These are phyloP conservation scores for Cercophora scortea DNA, from an alignment of 495 filamentous ascomycete species.

Conservation along the genomic window DNA sequence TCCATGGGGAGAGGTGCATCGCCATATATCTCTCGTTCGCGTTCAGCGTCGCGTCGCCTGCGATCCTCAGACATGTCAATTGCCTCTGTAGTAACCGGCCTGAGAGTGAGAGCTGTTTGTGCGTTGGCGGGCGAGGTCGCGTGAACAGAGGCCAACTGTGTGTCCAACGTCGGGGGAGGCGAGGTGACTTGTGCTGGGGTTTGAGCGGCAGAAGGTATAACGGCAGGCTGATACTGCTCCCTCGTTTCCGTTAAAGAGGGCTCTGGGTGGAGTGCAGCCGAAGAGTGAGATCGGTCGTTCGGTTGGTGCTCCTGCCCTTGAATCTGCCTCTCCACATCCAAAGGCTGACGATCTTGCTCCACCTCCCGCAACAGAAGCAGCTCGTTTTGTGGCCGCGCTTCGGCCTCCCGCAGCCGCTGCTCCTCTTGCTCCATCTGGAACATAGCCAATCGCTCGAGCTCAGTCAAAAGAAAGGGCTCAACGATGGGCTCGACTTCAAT, in stretches of 20 bases:
- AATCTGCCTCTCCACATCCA: neutral
- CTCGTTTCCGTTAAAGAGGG: neutral
- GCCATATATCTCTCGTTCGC: slow-evolving; percentile 48
- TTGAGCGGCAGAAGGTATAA: slow-evolving; percentile 6
- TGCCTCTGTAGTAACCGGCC: neutral
- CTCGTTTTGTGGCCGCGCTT: neutral
- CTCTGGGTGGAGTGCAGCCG: neutral
- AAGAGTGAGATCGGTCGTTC: no score
- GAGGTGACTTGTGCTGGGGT: slow-evolving; percentile 2
- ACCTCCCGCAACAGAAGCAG: neutral
- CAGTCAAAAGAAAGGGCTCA: slow-evolving; percentile 29
- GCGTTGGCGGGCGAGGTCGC: slow-evolving; percentile 1
- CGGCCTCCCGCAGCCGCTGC: slow-evolving; percentile 26
- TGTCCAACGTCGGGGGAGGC: neutral
- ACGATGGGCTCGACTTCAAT: slow-evolving; percentile 72
- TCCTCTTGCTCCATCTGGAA: slow-evolving; percentile 19
- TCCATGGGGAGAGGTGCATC: slow-evolving; percentile 21
- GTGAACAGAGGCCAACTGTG: slow-evolving; percentile 1
- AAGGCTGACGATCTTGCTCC: neutral
- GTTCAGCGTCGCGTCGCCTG: slow-evolving; percentile 38
- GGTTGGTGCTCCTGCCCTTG: no score
- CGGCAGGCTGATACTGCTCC: neutral
- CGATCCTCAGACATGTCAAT: slow-evolving; percentile 23
- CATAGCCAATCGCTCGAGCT: slow-evolving; percentile 36
- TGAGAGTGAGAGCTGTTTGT: slow-evolving; percentile 3